phyloP scores from a whole-genome alignment of 2,329 filamentous ascomycete genomes.

The Plectosphaerella sp. region DNA sequence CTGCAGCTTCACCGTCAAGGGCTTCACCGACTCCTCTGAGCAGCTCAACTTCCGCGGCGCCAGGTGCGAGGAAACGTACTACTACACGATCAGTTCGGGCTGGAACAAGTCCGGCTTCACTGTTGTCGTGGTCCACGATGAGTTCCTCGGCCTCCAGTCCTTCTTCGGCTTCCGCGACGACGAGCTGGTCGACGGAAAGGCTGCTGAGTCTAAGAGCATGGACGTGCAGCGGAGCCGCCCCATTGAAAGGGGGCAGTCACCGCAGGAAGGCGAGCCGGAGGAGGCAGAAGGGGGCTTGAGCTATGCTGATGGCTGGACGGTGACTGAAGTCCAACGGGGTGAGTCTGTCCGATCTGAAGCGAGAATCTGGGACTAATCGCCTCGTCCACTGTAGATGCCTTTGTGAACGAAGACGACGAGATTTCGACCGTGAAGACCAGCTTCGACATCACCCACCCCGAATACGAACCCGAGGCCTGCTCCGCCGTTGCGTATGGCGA shows the following conservation, averaged over 20 bases:
- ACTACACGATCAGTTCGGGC: conserved; percentile 5
- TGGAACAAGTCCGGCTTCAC: conserved; percentile 4
- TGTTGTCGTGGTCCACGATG: not conserved
- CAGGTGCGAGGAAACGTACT: not conserved
- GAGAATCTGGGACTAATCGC: not conserved
- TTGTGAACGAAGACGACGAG: not conserved
- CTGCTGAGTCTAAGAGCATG: not conserved
- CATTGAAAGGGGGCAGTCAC: not conserved
- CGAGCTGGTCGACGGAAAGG: not conserved
- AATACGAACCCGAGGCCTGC: conserved; percentile 11
- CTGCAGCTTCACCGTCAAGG: conserved; percentile 4
- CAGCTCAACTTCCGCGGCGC: not conserved
- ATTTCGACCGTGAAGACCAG: not conserved
- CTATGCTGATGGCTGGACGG: conserved; percentile 5
- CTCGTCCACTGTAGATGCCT: not conserved
- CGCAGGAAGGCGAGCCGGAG: not conserved
- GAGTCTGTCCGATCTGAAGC: not conserved
- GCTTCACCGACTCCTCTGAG: not conserved
- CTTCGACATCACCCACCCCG: not conserved
- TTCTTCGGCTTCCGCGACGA: conserved; percentile 6
- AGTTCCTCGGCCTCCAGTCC: not conserved
- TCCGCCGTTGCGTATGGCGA: conserved; percentile 5
- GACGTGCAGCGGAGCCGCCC: conserved; percentile 1
- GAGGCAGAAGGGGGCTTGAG: not conserved
- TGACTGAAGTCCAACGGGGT: conserved; percentile 10